Evolutionary conservation across 225 moss, liverwort and hornwort genomes (phyloP).

Genomic region (Takakia lepidozioides): DNA sequence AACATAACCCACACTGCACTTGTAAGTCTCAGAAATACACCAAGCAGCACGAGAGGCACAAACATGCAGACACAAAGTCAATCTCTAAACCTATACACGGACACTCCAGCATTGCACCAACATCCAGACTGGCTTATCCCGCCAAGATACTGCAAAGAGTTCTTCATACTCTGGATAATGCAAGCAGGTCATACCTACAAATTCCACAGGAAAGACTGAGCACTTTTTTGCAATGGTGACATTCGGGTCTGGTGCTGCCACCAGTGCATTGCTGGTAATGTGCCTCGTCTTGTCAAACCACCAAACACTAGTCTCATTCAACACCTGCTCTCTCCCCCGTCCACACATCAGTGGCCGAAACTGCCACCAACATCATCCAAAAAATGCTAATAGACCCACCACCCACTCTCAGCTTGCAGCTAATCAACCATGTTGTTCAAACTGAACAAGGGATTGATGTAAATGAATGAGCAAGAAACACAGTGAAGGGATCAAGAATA

Average conservation of each 20-base stretch:
- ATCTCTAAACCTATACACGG: no score
- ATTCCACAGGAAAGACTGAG: slow-evolving; percentile 88
- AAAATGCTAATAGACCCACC: no score
- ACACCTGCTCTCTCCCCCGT: slow-evolving; percentile 74
- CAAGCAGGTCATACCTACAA: slow-evolving; percentile 53
- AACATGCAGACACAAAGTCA: no score
- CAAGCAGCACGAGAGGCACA: no score
- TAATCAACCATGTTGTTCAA: no score
- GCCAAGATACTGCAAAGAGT: background rate
- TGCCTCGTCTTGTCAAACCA: slow-evolving; percentile 79
- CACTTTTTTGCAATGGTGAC: slow-evolving; percentile 95
- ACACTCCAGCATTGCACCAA: no score
- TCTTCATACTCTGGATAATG: background rate
- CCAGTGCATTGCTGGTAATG: slow-evolving; percentile 80
- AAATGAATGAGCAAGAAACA: slow-evolving; percentile 4
- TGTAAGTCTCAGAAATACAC: no score
- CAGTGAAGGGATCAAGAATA: slow-evolving; percentile 20
- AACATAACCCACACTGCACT: background rate
- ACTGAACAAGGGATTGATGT: no score
- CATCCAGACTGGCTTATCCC: no score
- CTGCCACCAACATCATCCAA: no score
- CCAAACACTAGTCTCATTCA: slow-evolving; percentile 94
- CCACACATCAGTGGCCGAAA: no score
- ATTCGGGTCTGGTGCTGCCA: slow-evolving; percentile 81
- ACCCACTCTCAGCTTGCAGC: no score